phyloP scores from a whole-genome alignment of 108 stramenopile genomes.

The Parietichytrium sp. region DNA sequence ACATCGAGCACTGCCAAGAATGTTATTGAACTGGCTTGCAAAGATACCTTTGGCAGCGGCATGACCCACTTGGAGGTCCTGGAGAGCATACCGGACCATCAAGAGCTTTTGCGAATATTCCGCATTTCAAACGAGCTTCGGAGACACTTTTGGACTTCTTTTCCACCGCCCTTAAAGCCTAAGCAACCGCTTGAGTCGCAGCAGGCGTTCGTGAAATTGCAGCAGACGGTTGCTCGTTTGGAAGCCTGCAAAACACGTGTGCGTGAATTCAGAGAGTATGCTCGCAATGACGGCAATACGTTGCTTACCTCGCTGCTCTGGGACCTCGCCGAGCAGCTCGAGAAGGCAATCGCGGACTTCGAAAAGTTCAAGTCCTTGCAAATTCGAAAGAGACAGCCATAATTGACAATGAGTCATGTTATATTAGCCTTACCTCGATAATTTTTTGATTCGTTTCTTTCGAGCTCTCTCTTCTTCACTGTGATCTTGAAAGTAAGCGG shows the following conservation, averaged over 20 bases:
- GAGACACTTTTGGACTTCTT: constrained; percentile 13
- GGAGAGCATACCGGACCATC: constrained; percentile 8
- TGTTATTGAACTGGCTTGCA: too few relatives aligned
- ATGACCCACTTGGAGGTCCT: too few relatives aligned
- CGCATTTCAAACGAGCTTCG: constrained; percentile 21
- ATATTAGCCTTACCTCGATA: too few relatives aligned
- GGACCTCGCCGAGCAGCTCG: constrained; percentile 3
- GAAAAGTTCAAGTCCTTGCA: too few relatives aligned
- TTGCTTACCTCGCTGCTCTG: neutral
- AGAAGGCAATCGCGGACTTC: neutral
- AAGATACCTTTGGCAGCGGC: too few relatives aligned
- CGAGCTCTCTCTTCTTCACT: too few relatives aligned
- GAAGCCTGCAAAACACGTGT: neutral
- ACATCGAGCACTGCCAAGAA: too few relatives aligned
- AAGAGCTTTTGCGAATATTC: constrained; percentile 28
- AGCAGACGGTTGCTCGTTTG: neutral
- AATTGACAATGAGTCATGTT: too few relatives aligned
- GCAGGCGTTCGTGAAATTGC: neutral
- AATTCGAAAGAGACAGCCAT: too few relatives aligned
- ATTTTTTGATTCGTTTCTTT: too few relatives aligned
- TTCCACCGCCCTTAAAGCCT: neutral
- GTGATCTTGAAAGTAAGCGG: too few relatives aligned
- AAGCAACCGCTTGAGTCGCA: neutral
- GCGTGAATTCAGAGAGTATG: neutral
- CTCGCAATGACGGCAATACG: neutral